Percentiles rank a stretch among this genome's conserved stretches.
Conservation (phyloP, 305 asterid species). For the Fraxinus floribunda region DNA sequence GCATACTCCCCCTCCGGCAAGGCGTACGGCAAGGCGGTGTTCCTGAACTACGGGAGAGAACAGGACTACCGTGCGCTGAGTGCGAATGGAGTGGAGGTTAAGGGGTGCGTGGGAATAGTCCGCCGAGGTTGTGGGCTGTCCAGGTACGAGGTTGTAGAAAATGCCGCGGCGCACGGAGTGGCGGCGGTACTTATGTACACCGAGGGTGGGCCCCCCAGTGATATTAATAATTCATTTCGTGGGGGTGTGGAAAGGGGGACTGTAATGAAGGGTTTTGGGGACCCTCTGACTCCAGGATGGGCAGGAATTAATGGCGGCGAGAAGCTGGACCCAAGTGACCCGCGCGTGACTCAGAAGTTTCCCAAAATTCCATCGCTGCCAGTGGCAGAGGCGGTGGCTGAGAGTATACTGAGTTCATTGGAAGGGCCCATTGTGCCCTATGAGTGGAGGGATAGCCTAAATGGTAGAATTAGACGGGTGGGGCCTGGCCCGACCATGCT, state of each 20-base stretch:
- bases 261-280: slow-evolving; percentile 83
- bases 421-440: slow-evolving; percentile 51
- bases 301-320: slow-evolving; percentile 62
- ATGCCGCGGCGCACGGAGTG: slow-evolving; percentile 81
- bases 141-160: slow-evolving; percentile 64
- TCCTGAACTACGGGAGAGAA: slow-evolving; percentile 74
- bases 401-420: slow-evolving; percentile 49
- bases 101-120: slow-evolving; percentile 72
- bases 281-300: slow-evolving; percentile 95
- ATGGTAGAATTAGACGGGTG: slow-evolving; percentile 34
- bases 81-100: slow-evolving; percentile 50
- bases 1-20: slow-evolving; percentile 91
- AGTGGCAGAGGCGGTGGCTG: slow-evolving; percentile 67
- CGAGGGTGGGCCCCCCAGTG: slow-evolving; percentile 40
- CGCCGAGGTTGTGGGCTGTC: slow-evolving; percentile 75
- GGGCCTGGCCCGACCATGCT: slow-evolving; percentile 84
- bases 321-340: slow-evolving; percentile 49
- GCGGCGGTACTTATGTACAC: slow-evolving; percentile 87
- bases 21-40: slow-evolving; percentile 60
- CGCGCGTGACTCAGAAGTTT: slow-evolving; percentile 48
- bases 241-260: slow-evolving; percentile 93
- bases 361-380: slow-evolving; percentile 82
- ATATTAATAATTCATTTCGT: slow-evolving; percentile 22
- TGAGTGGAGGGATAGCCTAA: slow-evolving; percentile 50
- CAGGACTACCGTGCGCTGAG: slow-evolving; percentile 58